phyloP scores from a whole-genome alignment of 2,329 filamentous ascomycete species.

The Phialemonium atrogriseum region DNA sequence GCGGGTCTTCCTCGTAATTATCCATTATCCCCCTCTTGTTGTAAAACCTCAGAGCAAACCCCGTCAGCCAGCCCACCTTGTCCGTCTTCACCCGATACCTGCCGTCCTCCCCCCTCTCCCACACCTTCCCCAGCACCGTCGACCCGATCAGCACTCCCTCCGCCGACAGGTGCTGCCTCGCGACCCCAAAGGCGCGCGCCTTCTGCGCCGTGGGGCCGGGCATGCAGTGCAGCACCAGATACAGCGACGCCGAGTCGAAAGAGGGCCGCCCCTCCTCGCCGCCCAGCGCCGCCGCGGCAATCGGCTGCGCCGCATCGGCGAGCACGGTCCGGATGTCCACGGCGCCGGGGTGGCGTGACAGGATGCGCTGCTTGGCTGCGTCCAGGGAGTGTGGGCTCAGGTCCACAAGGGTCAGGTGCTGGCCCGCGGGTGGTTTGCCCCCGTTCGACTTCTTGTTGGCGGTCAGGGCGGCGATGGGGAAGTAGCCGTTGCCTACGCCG shows the following conservation, averaged over 20 bases:
- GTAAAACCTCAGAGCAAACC: slow-evolving; percentile 20
- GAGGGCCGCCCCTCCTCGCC: too few species aligned
- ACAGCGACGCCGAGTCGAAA: slow-evolving; percentile 35
- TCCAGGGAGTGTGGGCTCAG: too few species aligned
- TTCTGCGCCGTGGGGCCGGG: slow-evolving; percentile 16
- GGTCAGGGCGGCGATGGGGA: slow-evolving; percentile 20
- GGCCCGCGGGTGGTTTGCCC: neutral
- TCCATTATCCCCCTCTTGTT: slow-evolving; percentile 27
- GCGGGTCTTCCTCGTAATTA: slow-evolving; percentile 27
- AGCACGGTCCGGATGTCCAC: slow-evolving; percentile 19
- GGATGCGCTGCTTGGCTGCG: too few species aligned
- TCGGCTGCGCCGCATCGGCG: slow-evolving; percentile 21
- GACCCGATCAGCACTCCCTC: slow-evolving; percentile 29
- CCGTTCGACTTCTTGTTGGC: too few species aligned
- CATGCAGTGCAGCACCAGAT: slow-evolving; percentile 34
- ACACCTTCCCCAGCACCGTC: slow-evolving; percentile 24
- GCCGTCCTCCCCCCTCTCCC: too few species aligned
- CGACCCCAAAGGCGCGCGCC: slow-evolving; percentile 3
- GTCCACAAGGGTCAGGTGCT: too few species aligned
- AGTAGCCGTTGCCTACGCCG: slow-evolving; percentile 31
- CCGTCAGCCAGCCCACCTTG: slow-evolving; percentile 16
- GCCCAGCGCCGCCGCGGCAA: slow-evolving; percentile 18
- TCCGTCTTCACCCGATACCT: too few species aligned
- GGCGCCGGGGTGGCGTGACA: too few species aligned
- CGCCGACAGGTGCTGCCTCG: slow-evolving; percentile 17